Evolutionary conservation across 208 protist genomes (phyloP).

Genomic region (Entamoeba invadens): DNA sequence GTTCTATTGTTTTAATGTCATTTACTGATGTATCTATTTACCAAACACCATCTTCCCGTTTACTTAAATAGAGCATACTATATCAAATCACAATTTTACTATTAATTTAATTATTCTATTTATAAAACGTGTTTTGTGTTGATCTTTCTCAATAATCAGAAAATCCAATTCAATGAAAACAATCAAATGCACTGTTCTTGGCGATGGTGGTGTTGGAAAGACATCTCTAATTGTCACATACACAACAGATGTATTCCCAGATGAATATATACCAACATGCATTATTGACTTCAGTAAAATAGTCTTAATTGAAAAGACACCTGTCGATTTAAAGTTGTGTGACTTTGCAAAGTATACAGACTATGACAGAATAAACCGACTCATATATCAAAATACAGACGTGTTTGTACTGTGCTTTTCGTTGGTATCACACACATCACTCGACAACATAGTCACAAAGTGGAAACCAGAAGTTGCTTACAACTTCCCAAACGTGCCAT

Average conservation of each 20-base stretch:
- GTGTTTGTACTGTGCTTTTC: conserved; percentile 61
- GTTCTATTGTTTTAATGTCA: too few species aligned
- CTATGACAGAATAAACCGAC: conserved; percentile 36
- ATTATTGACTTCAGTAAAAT: conserved; percentile 34
- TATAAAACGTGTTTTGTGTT: too few species aligned
- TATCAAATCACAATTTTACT: too few species aligned
- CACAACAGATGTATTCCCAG: conserved; percentile 7
- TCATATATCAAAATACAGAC: conserved; percentile 37
- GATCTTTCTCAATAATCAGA: too few species aligned
- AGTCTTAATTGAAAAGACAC: conserved; percentile 9
- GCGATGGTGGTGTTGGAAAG: conserved; percentile 27
- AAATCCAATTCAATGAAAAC: too few species aligned
- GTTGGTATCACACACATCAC: conserved; percentile 37
- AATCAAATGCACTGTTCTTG: conserved; percentile 14
- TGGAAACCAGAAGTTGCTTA: conserved; percentile 24
- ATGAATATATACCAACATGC: conserved; percentile 24
- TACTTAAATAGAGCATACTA: too few species aligned
- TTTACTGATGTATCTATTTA: too few species aligned
- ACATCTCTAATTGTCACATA: conserved; percentile 15
- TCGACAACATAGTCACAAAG: conserved; percentile 52
- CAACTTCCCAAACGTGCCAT: conserved; percentile 28
- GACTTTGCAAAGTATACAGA: conserved; percentile 43
- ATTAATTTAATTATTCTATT: too few species aligned
- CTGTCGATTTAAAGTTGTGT: conserved; percentile 18
- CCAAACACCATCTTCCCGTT: too few species aligned